Evolutionary conservation across 2,329 filamentous ascomycete species (phyloP).

Genomic region (Daldinia eschscholtzii): DNA sequence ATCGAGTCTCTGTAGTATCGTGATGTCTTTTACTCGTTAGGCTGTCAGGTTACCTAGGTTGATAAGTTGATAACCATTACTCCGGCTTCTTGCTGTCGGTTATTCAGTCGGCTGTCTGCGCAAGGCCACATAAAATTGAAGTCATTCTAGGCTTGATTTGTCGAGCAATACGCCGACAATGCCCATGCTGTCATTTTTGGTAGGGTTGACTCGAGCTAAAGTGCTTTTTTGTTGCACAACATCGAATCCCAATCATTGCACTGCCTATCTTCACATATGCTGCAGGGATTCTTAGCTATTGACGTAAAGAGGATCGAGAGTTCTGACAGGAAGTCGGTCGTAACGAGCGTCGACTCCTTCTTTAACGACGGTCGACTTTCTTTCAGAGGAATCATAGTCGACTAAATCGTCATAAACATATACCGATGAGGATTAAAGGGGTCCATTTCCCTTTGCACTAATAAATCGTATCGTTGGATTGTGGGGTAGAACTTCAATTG

Average conservation of each 20-base stretch:
- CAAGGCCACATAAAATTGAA: conserved; percentile 13
- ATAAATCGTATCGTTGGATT: conserved; percentile 25
- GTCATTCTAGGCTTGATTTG: conserved; percentile 15
- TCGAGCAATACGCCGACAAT: conserved; percentile 10
- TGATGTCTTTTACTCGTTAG: background rate
- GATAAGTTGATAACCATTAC: conserved; percentile 6
- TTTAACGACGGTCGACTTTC: background rate
- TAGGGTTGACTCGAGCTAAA: background rate
- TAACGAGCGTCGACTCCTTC: background rate
- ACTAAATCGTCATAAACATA: background rate
- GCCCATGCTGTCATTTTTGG: background rate
- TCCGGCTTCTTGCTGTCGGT: conserved; percentile 7
- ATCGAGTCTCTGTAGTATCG: conserved; percentile 7
- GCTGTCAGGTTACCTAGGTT: background rate
- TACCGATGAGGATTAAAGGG: conserved; percentile 1
- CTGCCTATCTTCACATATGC: background rate
- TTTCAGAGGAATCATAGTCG: background rate
- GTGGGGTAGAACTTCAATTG: conserved; percentile 35
- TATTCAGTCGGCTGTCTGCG: conserved; percentile 11
- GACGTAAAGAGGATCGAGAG: conserved; percentile 1
- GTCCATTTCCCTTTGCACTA: conserved; percentile 12
- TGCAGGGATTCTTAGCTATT: background rate
- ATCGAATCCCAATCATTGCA: background rate
- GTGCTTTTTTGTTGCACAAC: conserved; percentile 2
- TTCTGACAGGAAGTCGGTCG: background rate